Percentiles rank a stretch among this genome's conserved stretches.
Evolutionary conservation across 2,329 filamentous ascomycete genomes (phyloP).

Genomic region (Diaporthe vaccinii): DNA sequence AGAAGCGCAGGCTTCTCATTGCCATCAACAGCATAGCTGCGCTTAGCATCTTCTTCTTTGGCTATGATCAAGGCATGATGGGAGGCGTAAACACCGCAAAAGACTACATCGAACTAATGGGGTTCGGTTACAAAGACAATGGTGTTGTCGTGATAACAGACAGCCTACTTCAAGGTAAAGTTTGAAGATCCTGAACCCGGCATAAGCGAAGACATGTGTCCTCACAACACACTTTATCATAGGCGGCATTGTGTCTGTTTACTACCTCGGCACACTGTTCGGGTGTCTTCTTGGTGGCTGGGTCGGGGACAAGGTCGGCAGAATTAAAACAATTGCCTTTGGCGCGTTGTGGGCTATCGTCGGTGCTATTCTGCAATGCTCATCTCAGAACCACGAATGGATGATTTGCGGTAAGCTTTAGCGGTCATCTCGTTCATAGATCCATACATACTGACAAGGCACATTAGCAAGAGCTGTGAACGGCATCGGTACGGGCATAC

Average conservation of each 20-base stretch:
- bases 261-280: conserved; percentile 72
- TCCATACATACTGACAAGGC: neutral
- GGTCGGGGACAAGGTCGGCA: conserved; percentile 72
- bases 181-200: no score
- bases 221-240: neutral
- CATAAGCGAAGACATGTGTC: neutral
- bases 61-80: conserved; percentile 70
- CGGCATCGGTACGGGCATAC: conserved; percentile 76
- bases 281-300: conserved; percentile 74
- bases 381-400: conserved; percentile 75
- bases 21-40: conserved; percentile 74
- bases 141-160: conserved; percentile 67
- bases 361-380: conserved; percentile 75
- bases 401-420: conserved; percentile 73
- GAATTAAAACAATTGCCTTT: conserved; percentile 73
- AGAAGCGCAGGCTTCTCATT: conserved; percentile 69
- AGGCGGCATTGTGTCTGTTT: conserved; percentile 70
- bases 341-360: conserved; percentile 70
- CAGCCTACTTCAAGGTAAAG: conserved; percentile 63
- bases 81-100: conserved; percentile 76
- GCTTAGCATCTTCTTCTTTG: conserved; percentile 78
- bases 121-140: conserved; percentile 70
- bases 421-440: neutral
- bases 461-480: conserved; percentile 68
- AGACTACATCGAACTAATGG: conserved; percentile 75